Percentiles rank a stretch among this genome's conserved stretches.
Conservation (phyloP, 73 alveolate genomes). For the Durusdinium trenchii region DNA sequence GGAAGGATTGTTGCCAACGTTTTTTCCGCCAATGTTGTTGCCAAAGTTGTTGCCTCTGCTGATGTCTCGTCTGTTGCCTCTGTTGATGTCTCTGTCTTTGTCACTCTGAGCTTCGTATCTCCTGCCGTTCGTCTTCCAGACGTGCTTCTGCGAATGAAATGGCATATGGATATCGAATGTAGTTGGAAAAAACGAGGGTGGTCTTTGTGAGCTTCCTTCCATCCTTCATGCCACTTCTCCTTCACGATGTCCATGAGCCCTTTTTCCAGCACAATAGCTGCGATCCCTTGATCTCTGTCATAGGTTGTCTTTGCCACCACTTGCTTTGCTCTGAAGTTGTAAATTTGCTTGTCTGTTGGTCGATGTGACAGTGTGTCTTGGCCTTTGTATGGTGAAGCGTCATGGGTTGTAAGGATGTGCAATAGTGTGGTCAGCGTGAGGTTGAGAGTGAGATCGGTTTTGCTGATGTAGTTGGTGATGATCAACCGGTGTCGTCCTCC, state of each 20-base stretch:
- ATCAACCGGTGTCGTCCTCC: constrained; percentile 32
- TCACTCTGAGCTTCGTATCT: background rate
- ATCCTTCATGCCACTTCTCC: constrained; percentile 55
- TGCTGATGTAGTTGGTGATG: constrained; percentile 26
- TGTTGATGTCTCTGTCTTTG: background rate
- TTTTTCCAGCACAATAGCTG: background rate
- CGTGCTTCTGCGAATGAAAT: constrained; percentile 1
- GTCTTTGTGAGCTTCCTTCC: constrained; percentile 13
- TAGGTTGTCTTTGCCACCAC: constrained; percentile 43
- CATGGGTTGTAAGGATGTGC: background rate
- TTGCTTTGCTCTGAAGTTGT: background rate
- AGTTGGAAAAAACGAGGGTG: background rate
- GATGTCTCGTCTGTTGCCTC: background rate
- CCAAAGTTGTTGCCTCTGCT: background rate
- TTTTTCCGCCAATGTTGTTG: background rate
- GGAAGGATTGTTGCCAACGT: constrained; percentile 4
- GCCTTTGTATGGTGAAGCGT: background rate
- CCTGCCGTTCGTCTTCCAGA: background rate
- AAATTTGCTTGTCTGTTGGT: constrained; percentile 41
- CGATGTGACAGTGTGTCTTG: background rate
- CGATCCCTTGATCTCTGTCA: constrained; percentile 17
- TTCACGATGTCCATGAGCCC: constrained; percentile 29
- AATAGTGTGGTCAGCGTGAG: constrained; percentile 18
- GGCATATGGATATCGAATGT: background rate
- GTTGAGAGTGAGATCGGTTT: constrained; percentile 11